phyloP scores from a whole-genome alignment of 495 filamentous ascomycete species.

The Hypoxylon lienhwacheense region DNA sequence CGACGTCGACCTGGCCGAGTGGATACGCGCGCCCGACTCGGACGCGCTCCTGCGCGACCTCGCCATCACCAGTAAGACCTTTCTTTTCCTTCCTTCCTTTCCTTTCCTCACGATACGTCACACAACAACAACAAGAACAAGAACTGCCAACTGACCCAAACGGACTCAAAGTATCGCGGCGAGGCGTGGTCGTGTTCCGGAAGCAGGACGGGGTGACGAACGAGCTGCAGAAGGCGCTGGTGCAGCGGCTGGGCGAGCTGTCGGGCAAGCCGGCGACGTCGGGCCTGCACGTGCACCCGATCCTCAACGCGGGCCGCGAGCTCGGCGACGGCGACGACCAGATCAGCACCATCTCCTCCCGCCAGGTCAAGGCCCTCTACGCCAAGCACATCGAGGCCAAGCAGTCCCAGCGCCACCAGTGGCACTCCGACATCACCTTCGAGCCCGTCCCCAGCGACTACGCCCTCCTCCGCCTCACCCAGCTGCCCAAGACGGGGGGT shows the following conservation, averaged over 20 bases:
- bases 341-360: slow-evolving; percentile 71
- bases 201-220: slow-evolving; percentile 67
- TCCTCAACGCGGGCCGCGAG: slow-evolving; percentile 64
- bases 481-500: slow-evolving; percentile 72
- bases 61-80: slow-evolving; percentile 64
- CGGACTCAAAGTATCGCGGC: slow-evolving; percentile 73
- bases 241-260: slow-evolving; percentile 64
- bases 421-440: slow-evolving; percentile 72
- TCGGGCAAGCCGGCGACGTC: slow-evolving; percentile 69
- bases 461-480: slow-evolving; percentile 59
- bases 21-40: slow-evolving; percentile 62
- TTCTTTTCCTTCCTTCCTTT: too few species aligned
- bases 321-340: slow-evolving; percentile 64
- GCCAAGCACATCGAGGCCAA: slow-evolving; percentile 40
- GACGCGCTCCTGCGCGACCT: slow-evolving; percentile 69
- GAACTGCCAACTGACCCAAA: slow-evolving; percentile 42
- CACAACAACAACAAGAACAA: background rate
- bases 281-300: slow-evolving; percentile 71
- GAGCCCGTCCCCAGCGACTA: slow-evolving; percentile 70
- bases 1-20: slow-evolving; percentile 60
- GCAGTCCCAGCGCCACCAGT: slow-evolving; percentile 50
- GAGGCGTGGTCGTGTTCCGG: slow-evolving; percentile 82
- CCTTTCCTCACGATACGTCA: too few species aligned
- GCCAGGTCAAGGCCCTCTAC: slow-evolving; percentile 61
- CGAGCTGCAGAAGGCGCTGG: slow-evolving; percentile 68